Evolutionary conservation across 1,284 basidiomycete species (phyloP).

Genomic region (Pascua guehoae): DNA sequence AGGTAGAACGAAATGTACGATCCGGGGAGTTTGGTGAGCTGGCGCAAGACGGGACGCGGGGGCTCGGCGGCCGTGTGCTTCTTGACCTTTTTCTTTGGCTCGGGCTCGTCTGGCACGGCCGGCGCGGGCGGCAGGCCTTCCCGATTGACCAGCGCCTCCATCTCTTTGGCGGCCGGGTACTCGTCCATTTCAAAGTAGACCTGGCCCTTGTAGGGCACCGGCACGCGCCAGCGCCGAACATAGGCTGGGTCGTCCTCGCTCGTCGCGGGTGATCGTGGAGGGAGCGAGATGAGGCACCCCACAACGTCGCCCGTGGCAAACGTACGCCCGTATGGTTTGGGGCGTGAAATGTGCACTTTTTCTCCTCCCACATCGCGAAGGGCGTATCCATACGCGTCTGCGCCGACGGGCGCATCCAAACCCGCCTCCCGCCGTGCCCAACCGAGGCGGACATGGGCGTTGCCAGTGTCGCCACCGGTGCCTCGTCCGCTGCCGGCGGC

Average conservation of each 20-base stretch:
- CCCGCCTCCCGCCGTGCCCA: slow-evolving; percentile 89
- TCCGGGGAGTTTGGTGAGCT: slow-evolving; percentile 63
- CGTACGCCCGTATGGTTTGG: slow-evolving; percentile 66
- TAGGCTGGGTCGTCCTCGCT: slow-evolving; percentile 67
- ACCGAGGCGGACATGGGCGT: slow-evolving; percentile 78
- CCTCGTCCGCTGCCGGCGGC: slow-evolving; percentile 53
- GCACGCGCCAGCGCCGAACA: slow-evolving; percentile 77
- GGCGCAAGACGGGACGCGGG: slow-evolving; percentile 11
- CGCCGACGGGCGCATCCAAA: slow-evolving; percentile 85
- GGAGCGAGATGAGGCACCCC: slow-evolving; percentile 67
- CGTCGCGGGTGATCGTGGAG: slow-evolving; percentile 54
- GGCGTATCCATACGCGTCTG: slow-evolving; percentile 92
- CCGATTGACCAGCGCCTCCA: slow-evolving; percentile 76
- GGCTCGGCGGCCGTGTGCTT: slow-evolving; percentile 11
- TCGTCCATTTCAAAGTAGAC: slow-evolving; percentile 94
- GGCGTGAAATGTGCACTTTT: slow-evolving; percentile 78
- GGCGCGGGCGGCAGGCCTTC: slow-evolving; percentile 48
- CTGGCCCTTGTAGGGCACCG: slow-evolving; percentile 93
- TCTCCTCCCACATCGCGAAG: slow-evolving; percentile 88
- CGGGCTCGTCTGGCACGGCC: background rate
- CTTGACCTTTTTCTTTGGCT: slow-evolving; percentile 50
- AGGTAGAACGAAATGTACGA: slow-evolving; percentile 86
- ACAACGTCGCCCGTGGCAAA: slow-evolving; percentile 84
- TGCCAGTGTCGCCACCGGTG: slow-evolving; percentile 26
- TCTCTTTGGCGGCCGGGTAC: slow-evolving; percentile 88